A percentile compares a stretch with the other conserved stretches of the same genome.
These are phyloP conservation scores for Gymnopilus junonius DNA, from an alignment of 768 basidiomycete genomes.

Conservation along the genomic window DNA sequence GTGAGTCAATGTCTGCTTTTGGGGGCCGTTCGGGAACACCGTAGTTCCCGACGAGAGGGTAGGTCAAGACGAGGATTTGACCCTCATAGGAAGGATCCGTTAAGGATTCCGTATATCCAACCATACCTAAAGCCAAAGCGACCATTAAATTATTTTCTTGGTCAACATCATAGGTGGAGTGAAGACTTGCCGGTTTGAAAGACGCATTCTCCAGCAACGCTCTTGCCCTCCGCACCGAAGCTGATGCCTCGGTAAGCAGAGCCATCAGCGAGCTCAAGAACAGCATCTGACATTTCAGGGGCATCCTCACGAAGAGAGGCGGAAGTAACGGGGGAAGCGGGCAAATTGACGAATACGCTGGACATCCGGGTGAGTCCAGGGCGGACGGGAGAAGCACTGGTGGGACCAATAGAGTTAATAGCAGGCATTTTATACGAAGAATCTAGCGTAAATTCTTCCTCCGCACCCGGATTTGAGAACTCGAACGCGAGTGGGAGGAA, in stretches of 20 bases:
- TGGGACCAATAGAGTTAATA: conserved; percentile 19
- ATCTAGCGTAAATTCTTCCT: conserved; percentile 41
- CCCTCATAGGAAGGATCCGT: conserved; percentile 99
- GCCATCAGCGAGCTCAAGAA: conserved; percentile 91
- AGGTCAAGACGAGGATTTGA: conserved; percentile 96
- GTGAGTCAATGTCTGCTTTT: conserved; percentile 47
- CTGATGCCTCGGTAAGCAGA: conserved; percentile 87
- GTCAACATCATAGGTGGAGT: not conserved
- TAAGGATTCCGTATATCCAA: conserved; percentile 97
- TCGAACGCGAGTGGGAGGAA: conserved; percentile 53
- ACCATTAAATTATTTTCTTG: conserved; percentile 7
- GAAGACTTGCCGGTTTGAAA: conserved; percentile 92
- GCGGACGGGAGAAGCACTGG: conserved; percentile 43
- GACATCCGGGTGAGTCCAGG: conserved; percentile 50
- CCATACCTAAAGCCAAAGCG: conserved; percentile 76
- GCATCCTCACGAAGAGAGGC: conserved; percentile 33
- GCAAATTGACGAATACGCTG: conserved; percentile 37
- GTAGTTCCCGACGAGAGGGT: conserved; percentile 97
- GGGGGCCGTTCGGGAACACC: conserved; percentile 82
- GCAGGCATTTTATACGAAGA: conserved; percentile 19
- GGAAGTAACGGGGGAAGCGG: conserved; percentile 41
- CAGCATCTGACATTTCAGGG: conserved; percentile 51
- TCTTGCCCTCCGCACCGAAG: conserved; percentile 92
- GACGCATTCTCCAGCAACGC: conserved; percentile 96
- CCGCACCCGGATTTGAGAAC: conserved; percentile 45